A percentile compares a stretch with the other conserved stretches of the same genome.
These are phyloP conservation scores for Talaromyces funiculosus DNA, from an alignment of 2,329 filamentous ascomycete genomes.

Conservation along the genomic window DNA sequence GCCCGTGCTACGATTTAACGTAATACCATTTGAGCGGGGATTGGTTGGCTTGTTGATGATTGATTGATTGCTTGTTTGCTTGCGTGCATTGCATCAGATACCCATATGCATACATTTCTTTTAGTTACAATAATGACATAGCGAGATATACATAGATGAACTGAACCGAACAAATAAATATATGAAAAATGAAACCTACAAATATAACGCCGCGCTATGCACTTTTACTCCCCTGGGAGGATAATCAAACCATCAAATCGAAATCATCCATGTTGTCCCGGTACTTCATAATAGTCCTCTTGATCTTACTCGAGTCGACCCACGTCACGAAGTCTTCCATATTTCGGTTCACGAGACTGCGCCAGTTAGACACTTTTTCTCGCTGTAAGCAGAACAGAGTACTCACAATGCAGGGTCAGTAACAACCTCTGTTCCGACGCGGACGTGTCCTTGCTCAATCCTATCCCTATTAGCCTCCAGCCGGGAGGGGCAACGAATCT, in stretches of 20 bases:
- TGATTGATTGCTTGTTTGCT: background rate
- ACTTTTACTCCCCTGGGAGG: background rate
- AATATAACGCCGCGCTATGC: conserved; percentile 12
- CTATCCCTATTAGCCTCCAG: background rate
- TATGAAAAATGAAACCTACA: background rate
- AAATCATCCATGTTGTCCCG: conserved; percentile 94
- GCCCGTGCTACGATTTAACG: background rate
- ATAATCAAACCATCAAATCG: conserved; percentile 61
- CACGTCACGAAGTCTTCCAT: conserved; percentile 97
- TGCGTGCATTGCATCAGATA: background rate
- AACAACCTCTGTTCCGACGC: conserved; percentile 83
- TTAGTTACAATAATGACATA: background rate
- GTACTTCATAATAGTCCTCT: conserved; percentile 92
- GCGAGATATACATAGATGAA: too few species aligned
- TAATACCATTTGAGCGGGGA: background rate
- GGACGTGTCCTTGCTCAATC: conserved; percentile 89
- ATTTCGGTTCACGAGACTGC: conserved; percentile 65
- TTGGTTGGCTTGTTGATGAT: background rate
- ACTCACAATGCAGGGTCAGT: conserved; percentile 73
- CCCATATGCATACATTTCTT: background rate
- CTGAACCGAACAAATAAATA: too few species aligned
- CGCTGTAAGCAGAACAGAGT: background rate
- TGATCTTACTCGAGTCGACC: conserved; percentile 95
- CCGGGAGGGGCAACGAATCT: background rate
- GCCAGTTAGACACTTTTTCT: background rate